phyloP scores from a whole-genome alignment of 805 yeast species.

The Kregervanrija pseudodelftensis region DNA sequence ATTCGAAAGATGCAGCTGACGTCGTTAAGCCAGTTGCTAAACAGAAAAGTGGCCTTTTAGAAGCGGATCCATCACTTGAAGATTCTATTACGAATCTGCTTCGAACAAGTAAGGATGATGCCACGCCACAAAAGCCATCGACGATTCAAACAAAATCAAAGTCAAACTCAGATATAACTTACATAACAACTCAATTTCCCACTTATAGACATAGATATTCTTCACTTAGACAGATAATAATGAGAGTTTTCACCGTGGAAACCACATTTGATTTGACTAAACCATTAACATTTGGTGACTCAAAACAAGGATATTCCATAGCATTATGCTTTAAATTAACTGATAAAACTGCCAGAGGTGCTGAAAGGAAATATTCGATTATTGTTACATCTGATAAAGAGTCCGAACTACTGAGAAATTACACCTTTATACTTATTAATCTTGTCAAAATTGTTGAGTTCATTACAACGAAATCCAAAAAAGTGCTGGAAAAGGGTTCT shows the following conservation, averaged over 20 bases:
- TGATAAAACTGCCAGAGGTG: conserved; percentile 65
- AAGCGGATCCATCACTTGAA: too few species aligned
- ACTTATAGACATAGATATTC: conserved; percentile 43
- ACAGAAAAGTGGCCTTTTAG: too few species aligned
- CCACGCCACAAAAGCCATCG: conserved; percentile 1
- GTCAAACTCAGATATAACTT: conserved; percentile 21
- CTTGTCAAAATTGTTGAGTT: conserved; percentile 33
- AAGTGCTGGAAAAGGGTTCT: conserved; percentile 20
- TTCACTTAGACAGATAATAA: conserved; percentile 49
- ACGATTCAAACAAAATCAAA: conserved; percentile 9
- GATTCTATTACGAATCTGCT: too few species aligned
- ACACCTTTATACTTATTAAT: conserved; percentile 43
- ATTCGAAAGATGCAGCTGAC: too few species aligned
- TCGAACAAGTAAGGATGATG: too few species aligned
- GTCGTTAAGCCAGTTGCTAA: too few species aligned
- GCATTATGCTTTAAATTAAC: conserved; percentile 52
- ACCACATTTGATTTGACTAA: conserved; percentile 50
- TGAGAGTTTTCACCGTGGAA: conserved; percentile 62
- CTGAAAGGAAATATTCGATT: conserved; percentile 60
- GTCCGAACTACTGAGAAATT: conserved; percentile 42
- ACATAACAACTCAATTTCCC: conserved; percentile 57
- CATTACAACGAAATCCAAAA: conserved; percentile 26
- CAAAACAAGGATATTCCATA: conserved; percentile 51
- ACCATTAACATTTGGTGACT: conserved; percentile 62
- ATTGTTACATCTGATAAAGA: conserved; percentile 53